phyloP scores from a whole-genome alignment of 225 moss, liverwort and hornwort species.

The Sphagnum tenellum region DNA sequence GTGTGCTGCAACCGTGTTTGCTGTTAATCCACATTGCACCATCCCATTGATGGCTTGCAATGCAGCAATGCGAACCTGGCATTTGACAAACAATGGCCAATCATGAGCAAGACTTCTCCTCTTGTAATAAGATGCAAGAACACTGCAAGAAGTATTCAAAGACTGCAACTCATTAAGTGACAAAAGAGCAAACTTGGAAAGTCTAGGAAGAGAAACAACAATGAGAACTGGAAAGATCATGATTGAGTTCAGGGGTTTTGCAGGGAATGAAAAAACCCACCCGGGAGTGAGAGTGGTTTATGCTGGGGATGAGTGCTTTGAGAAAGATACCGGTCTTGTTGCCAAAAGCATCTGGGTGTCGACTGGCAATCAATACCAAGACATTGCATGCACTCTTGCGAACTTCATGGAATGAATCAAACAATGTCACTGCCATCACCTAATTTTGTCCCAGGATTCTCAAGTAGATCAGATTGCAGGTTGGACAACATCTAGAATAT shows the following conservation, averaged over 20 bases:
- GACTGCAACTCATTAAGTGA: no score
- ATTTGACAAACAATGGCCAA: not conserved
- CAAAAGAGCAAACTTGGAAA: no score
- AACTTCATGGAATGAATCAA: constrained; percentile 71
- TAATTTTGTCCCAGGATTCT: constrained; percentile 5
- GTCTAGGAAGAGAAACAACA: no score
- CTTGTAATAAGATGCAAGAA: no score
- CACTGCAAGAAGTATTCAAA: no score
- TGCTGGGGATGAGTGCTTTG: constrained; percentile 52
- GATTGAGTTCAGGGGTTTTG: not conserved
- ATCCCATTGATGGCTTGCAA: constrained; percentile 68
- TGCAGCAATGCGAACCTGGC: constrained; percentile 65
- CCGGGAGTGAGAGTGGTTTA: constrained; percentile 75
- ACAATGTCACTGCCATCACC: constrained; percentile 42
- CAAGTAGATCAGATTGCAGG: no score
- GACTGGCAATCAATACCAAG: constrained; percentile 35
- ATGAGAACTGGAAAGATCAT: no score
- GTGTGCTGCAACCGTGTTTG: constrained; percentile 38
- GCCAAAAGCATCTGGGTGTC: constrained; percentile 42
- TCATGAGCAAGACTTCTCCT: no score
- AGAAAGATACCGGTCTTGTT: constrained; percentile 57
- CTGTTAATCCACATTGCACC: constrained; percentile 53
- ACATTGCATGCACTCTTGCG: constrained; percentile 63
- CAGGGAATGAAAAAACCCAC: constrained; percentile 13
- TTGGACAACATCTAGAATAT: no score